Evolutionary conservation across 1,284 basidiomycete genomes (phyloP).

Genomic region (Pseudozyma hubeiensis): DNA sequence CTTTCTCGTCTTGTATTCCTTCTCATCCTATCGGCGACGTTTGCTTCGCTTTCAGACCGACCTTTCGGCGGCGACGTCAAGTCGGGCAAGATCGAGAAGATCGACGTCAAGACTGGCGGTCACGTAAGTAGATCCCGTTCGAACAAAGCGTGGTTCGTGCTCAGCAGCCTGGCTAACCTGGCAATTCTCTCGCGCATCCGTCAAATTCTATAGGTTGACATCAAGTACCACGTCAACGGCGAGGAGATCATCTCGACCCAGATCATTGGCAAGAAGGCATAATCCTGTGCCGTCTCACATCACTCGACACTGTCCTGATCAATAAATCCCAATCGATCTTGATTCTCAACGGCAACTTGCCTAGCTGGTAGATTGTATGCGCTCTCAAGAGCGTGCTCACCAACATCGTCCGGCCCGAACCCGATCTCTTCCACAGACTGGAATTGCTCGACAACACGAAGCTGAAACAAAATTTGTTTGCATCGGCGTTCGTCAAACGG

Average conservation of each 20-base stretch:
- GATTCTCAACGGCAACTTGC: not conserved
- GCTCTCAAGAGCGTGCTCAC: not conserved
- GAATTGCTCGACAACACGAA: not conserved
- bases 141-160: too few species aligned
- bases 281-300: not conserved
- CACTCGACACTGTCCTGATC: not conserved
- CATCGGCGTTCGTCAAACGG: not conserved
- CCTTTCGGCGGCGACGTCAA: slow-evolving; percentile 62
- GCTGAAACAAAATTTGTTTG: too few species aligned
- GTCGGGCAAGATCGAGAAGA: slow-evolving; percentile 64
- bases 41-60: slow-evolving; percentile 37
- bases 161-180: too few species aligned
- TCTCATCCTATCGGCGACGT: not conserved
- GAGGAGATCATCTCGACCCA: slow-evolving; percentile 61
- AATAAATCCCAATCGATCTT: slow-evolving; percentile 13
- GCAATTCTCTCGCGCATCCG: not conserved
- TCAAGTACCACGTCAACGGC: slow-evolving; percentile 63
- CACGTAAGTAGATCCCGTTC: slow-evolving; percentile 46
- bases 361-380: slow-evolving; percentile 11
- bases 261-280: slow-evolving; percentile 59
- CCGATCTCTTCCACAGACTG: not conserved
- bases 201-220: slow-evolving; percentile 49
- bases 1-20: not conserved
- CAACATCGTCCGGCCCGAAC: too few species aligned
- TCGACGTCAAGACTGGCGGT: slow-evolving; percentile 61